Evolutionary conservation across 1,284 basidiomycete species (phyloP), one percentile per base, ranked within the genome.

Genomic region (Taiwanofungus camphoratus): DNA sequence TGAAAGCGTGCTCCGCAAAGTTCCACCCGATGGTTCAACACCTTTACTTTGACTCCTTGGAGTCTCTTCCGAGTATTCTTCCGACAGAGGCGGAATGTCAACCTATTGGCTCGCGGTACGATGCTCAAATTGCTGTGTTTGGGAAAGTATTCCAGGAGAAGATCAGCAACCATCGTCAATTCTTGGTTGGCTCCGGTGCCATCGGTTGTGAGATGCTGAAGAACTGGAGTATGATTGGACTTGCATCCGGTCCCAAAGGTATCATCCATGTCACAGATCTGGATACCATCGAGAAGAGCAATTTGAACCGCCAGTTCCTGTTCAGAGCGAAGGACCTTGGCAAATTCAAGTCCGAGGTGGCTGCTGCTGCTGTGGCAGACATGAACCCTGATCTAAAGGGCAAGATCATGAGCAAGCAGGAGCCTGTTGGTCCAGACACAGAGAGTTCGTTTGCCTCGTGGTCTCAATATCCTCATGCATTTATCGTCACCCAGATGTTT

Each of bases 181-280:
- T 99, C 78, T 77, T 99, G 22, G 96, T 99, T 41, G 96, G 96
- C 6, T 87, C 95, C 18, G 96, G 96, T 47, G 96, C 96, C 35
- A 99, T 99, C 62, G 96, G 96, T 19, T 99, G 97, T 61, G 96
- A 99, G 69, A 99, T 99, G 96, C 71, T 99, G 59, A 99, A 99
- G 76, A 99, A 99, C 68, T 99, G 96, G 96, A 88, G 90, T 57
- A 93, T 99, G 92, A 97, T 99, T 80, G 96, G 96, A 53, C 72
- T 99, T 36, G 95, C 81, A 11, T 78, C 86, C 31, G 92, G 90
- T 3, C 73, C 81, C 12, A 71, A 84, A 41, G 96, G 92, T 18
- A 69, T 78, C 42, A 92, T 99, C 49, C 84, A 94, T 59, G 92
- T 99, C 41, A 99, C 96, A 12, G 96, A 99, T 65, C 70, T 99